These are phyloP conservation scores for Pythium dissotocum DNA, from an alignment of 352 stramenopile species.

Conservation along the genomic window DNA sequence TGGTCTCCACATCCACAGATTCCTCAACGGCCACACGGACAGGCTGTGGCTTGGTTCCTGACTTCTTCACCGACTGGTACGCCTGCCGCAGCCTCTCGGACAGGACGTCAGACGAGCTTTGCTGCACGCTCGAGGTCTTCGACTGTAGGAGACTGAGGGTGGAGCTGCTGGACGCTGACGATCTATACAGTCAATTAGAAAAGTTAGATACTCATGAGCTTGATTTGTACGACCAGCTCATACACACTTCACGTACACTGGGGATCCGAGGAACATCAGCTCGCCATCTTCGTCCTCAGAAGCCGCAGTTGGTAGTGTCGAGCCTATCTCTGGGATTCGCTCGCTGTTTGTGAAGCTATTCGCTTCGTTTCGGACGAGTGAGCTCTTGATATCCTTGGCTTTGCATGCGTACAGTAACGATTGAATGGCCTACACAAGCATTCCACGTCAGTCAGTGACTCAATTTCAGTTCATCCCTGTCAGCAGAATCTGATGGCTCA, in stretches of 20 bases:
- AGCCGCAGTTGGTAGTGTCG: neutral
- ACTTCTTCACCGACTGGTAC: conserved; percentile 55
- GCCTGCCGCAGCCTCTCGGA: conserved; percentile 48
- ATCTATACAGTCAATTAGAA: neutral
- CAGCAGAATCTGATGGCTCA: conserved; percentile 15
- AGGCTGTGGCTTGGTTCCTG: conserved; percentile 9
- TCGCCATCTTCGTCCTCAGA: conserved; percentile 10
- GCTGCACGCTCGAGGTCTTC: neutral
- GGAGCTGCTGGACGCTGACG: neutral
- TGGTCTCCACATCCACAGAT: neutral
- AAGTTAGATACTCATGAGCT: conserved; percentile 4
- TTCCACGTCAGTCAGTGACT: neutral
- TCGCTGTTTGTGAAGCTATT: neutral
- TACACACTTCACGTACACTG: conserved; percentile 12
- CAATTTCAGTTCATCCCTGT: neutral
- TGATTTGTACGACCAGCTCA: neutral
- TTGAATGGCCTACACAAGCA: conserved; percentile 56
- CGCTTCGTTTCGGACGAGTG: conserved; percentile 29
- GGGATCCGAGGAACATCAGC: conserved; percentile 17
- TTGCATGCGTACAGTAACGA: conserved; percentile 80
- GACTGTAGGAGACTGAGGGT: neutral
- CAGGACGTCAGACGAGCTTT: conserved; percentile 33
- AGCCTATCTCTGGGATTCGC: neutral
- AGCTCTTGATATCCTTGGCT: conserved; percentile 67
- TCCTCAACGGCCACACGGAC: neutral